A percentile compares a stretch with the other conserved stretches of the same genome.
These are phyloP conservation scores for Sisymbrium altissimum DNA, from an alignment of 345 rosid genomes.

Conservation along the genomic window DNA sequence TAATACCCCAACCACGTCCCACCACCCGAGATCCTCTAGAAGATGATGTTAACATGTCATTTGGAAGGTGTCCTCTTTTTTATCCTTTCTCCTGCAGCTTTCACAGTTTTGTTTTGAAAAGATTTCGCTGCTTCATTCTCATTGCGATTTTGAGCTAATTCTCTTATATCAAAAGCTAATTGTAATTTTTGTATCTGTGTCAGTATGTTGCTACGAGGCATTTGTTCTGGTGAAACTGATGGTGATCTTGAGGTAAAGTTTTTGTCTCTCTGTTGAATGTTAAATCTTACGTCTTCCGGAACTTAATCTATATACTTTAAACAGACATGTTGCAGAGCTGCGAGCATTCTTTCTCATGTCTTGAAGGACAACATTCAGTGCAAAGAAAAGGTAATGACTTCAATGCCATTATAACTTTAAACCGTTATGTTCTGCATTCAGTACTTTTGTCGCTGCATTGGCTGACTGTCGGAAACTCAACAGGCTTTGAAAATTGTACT, in stretches of 20 bases:
- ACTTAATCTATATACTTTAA: constrained; percentile 18
- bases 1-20: constrained; percentile 78
- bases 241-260: constrained; percentile 89
- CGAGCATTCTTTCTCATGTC: constrained; percentile 87
- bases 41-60: constrained; percentile 91
- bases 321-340: constrained; percentile 95
- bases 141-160: background rate
- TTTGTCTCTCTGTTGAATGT: background rate
- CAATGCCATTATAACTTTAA: background rate
- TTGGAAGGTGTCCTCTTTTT: constrained; percentile 73
- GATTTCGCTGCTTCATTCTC: constrained; percentile 2
- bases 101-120: background rate
- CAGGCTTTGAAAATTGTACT: constrained; percentile 80
- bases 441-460: background rate
- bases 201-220: constrained; percentile 92
- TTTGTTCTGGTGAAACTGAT: constrained; percentile 76
- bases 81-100: background rate
- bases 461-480: constrained; percentile 7
- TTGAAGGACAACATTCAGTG: constrained; percentile 72
- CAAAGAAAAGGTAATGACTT: constrained; percentile 77
- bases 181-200: constrained; percentile 15
- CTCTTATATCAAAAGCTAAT: background rate
- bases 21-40: constrained; percentile 59
- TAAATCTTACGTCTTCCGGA: background rate
- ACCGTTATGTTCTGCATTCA: background rate